Evolutionary conservation across 2,329 filamentous ascomycete genomes (phyloP).

Genomic region (Exophiala oligosperma): DNA sequence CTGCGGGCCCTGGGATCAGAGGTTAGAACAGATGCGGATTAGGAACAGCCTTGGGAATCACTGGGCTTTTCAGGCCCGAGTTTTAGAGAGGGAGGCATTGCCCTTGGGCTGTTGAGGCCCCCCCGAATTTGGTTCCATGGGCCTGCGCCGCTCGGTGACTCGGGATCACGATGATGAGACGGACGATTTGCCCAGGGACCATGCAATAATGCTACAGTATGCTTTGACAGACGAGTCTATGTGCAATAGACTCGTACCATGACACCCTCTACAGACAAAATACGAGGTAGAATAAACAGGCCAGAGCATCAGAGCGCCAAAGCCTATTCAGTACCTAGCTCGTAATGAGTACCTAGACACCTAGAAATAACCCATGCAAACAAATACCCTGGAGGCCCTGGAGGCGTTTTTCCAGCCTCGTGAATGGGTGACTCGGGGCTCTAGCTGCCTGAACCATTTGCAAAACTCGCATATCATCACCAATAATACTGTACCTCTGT

Average conservation of each 20-base stretch:
- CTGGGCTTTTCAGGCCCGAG: background rate
- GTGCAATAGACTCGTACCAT: background rate
- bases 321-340: too few relatives aligned
- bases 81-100: background rate
- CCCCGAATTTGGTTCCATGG: background rate
- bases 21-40: background rate
- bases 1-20: slow-evolving; percentile 10
- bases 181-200: background rate
- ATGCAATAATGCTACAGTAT: background rate
- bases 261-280: too few relatives aligned
- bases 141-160: background rate
- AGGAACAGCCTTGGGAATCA: slow-evolving; percentile 8
- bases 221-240: too few relatives aligned
- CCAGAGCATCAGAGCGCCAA: too few relatives aligned
- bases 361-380: too few relatives aligned
- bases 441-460: background rate
- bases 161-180: background rate
- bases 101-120: background rate
- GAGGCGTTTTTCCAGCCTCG: background rate
- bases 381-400: background rate
- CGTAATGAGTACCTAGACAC: too few relatives aligned
- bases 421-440: background rate
- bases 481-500: background rate
- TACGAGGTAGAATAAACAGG: too few relatives aligned
- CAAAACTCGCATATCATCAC: background rate